These are phyloP conservation scores for Iberis pinnata DNA, from an alignment of 345 rosid genomes.

Conservation along the genomic window DNA sequence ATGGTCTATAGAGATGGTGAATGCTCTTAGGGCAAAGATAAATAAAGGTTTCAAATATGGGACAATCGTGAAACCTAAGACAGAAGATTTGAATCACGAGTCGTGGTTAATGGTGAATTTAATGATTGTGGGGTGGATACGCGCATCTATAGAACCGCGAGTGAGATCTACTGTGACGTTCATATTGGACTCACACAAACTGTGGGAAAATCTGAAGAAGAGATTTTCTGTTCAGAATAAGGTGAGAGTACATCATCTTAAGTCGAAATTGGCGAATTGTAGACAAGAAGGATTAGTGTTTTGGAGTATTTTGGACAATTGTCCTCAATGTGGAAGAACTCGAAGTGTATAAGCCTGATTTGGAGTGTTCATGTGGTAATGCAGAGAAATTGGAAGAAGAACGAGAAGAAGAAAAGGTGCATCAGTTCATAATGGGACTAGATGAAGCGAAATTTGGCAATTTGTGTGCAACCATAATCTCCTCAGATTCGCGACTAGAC, in stretches of 20 bases:
- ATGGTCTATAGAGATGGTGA: not conserved
- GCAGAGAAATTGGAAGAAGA: not conserved
- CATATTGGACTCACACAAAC: not conserved
- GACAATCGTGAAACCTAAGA: not conserved
- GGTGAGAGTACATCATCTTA: not conserved
- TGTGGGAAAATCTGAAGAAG: not conserved
- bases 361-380: not conserved
- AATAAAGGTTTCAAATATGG: not conserved
- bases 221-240: not conserved
- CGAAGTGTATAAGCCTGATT: rapidly evolving
- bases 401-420: not conserved
- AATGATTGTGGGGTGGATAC: not conserved
- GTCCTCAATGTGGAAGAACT: not conserved
- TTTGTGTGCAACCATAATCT: not conserved
- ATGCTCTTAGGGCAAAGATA: not conserved
- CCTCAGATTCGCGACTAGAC: not conserved
- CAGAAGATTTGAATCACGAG: rapidly evolving
- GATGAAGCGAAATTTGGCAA: not conserved
- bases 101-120: not conserved
- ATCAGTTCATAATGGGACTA: not conserved
- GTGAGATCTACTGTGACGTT: not conserved
- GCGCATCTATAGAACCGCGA: not conserved
- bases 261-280: not conserved
- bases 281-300: not conserved
- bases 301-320: not conserved